A percentile compares a stretch with the other conserved stretches of the same genome.
Evolutionary conservation across 768 basidiomycete species (phyloP).

Genomic region (Floccularia luteovirens): DNA sequence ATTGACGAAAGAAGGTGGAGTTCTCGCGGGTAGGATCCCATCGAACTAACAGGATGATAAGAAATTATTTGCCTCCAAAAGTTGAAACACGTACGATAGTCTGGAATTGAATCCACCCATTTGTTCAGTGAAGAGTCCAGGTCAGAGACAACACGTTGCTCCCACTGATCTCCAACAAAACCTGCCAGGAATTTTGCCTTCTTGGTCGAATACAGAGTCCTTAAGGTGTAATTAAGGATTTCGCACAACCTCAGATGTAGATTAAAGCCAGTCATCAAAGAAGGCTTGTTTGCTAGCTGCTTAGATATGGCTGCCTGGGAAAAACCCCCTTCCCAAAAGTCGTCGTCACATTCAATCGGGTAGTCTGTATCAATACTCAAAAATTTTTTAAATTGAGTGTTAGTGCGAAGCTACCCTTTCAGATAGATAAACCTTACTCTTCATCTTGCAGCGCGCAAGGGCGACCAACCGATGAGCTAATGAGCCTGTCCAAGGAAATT

Average conservation of each 20-base stretch:
- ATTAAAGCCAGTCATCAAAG: slow-evolving; percentile 43
- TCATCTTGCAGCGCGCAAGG: slow-evolving; percentile 64
- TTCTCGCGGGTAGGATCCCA: slow-evolving; percentile 30
- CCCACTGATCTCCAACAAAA: slow-evolving; percentile 46
- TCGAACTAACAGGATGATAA: slow-evolving; percentile 18
- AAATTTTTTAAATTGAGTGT: background rate
- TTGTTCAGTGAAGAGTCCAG: slow-evolving; percentile 54
- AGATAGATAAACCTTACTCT: slow-evolving; percentile 38
- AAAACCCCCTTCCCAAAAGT: slow-evolving; percentile 38
- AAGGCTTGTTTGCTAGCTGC: slow-evolving; percentile 58
- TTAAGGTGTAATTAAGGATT: slow-evolving; percentile 52
- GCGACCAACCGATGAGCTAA: slow-evolving; percentile 51
- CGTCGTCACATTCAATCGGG: slow-evolving; percentile 51
- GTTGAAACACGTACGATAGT: slow-evolving; percentile 32
- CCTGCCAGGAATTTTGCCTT: slow-evolving; percentile 31
- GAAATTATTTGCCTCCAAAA: too few species aligned
- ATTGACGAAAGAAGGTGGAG: slow-evolving; percentile 37
- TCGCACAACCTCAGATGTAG: slow-evolving; percentile 48
- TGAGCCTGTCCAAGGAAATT: slow-evolving; percentile 20
- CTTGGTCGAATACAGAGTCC: slow-evolving; percentile 46
- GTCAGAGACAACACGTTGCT: slow-evolving; percentile 47
- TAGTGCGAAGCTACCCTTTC: background rate
- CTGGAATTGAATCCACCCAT: slow-evolving; percentile 56
- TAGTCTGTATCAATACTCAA: slow-evolving; percentile 57
- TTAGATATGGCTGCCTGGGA: slow-evolving; percentile 36